phyloP scores from a whole-genome alignment of 2,329 filamentous ascomycete genomes.

The Diaporthe caulivora region DNA sequence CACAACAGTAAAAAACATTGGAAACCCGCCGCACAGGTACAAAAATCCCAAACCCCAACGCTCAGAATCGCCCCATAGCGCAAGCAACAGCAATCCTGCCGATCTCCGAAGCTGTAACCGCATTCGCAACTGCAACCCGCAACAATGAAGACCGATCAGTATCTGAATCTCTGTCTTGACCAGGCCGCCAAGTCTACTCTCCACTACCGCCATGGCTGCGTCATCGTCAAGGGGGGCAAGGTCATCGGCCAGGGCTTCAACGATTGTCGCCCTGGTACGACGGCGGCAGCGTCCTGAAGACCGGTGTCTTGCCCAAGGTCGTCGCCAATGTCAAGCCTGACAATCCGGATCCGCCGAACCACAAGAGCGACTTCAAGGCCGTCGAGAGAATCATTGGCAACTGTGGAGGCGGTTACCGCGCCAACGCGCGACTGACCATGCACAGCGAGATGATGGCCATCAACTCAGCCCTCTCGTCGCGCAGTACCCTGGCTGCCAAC shows the following conservation, averaged over 20 bases:
- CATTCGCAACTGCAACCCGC: constrained; percentile 1
- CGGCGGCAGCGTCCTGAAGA: constrained; percentile 60
- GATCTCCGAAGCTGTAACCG: neutral
- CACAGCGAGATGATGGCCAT: constrained; percentile 70
- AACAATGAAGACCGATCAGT: constrained; percentile 52
- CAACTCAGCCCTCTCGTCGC: constrained; percentile 60
- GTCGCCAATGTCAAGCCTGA: constrained; percentile 49
- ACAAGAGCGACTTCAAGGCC: constrained; percentile 51
- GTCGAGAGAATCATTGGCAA: constrained; percentile 49
- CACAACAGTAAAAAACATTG: neutral
- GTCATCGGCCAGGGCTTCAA: constrained; percentile 66
- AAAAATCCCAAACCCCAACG: neutral
- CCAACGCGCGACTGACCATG: constrained; percentile 61
- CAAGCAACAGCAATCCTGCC: neutral
- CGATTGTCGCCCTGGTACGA: constrained; percentile 63
- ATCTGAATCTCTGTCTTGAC: constrained; percentile 63
- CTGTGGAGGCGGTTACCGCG: constrained; percentile 49
- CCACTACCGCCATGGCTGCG: constrained; percentile 61
- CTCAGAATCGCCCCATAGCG: neutral
- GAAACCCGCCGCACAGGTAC: neutral
- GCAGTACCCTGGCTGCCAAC: constrained; percentile 55
- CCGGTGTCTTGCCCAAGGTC: constrained; percentile 53
- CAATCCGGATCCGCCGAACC: constrained; percentile 48
- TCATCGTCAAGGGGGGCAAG: constrained; percentile 64
- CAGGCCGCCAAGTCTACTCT: constrained; percentile 63